phyloP scores from a whole-genome alignment of 2,329 filamentous ascomycete species.

The Aspergillus sp. region DNA sequence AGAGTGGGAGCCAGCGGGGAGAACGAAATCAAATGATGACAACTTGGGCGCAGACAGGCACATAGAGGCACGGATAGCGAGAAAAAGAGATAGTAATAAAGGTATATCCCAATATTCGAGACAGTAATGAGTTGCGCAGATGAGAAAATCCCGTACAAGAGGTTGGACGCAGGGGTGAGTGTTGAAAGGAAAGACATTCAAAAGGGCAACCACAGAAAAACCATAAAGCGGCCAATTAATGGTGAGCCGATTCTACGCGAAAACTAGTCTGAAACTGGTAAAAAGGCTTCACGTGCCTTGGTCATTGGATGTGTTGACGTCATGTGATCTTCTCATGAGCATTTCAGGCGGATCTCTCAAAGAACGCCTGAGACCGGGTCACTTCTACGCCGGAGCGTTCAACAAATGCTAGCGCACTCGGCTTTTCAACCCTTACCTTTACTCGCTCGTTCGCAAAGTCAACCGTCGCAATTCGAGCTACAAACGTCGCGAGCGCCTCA shows the following conservation, averaged over 20 bases:
- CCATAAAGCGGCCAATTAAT: constrained; percentile 23
- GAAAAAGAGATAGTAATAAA: neutral
- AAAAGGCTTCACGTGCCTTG: constrained; percentile 24
- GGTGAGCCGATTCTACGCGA: constrained; percentile 23
- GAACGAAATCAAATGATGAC: constrained; percentile 32
- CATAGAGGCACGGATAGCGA: constrained; percentile 38
- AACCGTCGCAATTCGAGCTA: constrained; percentile 52
- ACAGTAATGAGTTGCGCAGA: constrained; percentile 1
- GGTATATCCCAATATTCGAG: constrained; percentile 13
- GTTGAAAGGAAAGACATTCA: constrained; percentile 7
- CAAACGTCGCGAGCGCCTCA: constrained; percentile 55
- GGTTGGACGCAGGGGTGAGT: constrained; percentile 11
- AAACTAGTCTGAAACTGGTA: constrained; percentile 13
- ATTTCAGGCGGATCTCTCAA: constrained; percentile 29
- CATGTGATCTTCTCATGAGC: neutral
- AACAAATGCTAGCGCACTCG: constrained; percentile 56
- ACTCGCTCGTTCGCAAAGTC: constrained; percentile 51
- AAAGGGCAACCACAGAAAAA: neutral
- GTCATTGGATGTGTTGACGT: constrained; percentile 22
- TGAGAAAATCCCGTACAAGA: constrained; percentile 14
- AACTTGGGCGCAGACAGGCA: constrained; percentile 38
- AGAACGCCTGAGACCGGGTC: constrained; percentile 51
- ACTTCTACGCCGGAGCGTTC: constrained; percentile 55
- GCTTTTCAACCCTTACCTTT: constrained; percentile 55
- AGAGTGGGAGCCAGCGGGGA: constrained; percentile 32